phyloP scores from a whole-genome alignment of 2,329 filamentous ascomycete genomes.

The Sarocladium brachiariae region DNA sequence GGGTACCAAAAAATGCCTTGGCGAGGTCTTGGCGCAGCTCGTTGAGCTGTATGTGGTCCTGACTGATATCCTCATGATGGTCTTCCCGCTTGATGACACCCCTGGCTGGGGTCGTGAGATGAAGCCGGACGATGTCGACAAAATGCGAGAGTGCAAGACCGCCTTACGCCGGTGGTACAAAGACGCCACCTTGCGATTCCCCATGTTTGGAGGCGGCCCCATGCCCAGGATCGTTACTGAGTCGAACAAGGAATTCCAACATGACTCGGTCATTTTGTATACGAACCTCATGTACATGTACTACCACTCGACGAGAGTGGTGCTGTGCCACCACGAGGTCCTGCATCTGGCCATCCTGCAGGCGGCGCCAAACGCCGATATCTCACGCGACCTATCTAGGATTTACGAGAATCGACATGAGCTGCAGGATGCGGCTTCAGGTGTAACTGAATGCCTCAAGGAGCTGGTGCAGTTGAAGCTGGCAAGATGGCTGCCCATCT shows the following conservation, averaged over 20 bases:
- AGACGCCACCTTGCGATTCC: conserved; percentile 29
- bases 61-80: conserved; percentile 38
- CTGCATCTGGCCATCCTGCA: conserved; percentile 35
- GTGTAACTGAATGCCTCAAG: conserved; percentile 38
- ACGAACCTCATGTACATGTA: conserved; percentile 45
- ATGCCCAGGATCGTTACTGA: conserved; percentile 18
- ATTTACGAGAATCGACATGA: conserved; percentile 35
- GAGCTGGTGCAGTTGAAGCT: conserved; percentile 38
- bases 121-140: conserved; percentile 23
- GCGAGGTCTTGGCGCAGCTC: conserved; percentile 38
- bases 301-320: conserved; percentile 38
- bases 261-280: conserved; percentile 37
- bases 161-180: conserved; percentile 34
- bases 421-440: conserved; percentile 36
- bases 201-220: conserved; percentile 28
- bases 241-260: conserved; percentile 22
- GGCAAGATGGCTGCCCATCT: conserved; percentile 39
- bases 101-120: conserved; percentile 31
- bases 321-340: conserved; percentile 40
- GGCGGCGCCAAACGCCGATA: conserved; percentile 25
- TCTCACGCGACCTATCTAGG: conserved; percentile 24
- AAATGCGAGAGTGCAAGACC: conserved; percentile 28
- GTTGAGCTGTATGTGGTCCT: conserved; percentile 38
- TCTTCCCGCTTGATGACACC: conserved; percentile 36
- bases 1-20: conserved; percentile 36